Evolutionary conservation across 371 early-diverging fungal genomes (phyloP), one percentile per base, ranked within the genome.

Genomic region (Mortierella sp.): DNA sequence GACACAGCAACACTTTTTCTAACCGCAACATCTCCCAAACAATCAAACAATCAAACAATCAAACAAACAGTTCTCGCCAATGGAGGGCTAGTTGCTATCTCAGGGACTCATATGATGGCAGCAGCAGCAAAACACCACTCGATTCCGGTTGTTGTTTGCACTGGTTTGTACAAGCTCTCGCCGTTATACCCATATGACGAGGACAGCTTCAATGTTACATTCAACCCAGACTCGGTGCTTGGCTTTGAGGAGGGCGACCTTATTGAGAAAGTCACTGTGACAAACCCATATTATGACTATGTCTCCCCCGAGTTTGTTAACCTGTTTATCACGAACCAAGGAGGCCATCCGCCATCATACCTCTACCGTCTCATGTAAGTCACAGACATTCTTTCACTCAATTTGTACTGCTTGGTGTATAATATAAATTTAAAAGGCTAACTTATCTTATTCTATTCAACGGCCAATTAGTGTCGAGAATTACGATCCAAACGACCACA

Each of bases 111-210:
- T 59, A 87, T 92, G 72, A 85, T 97, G 47, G 97, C 97, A 4
- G 91, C 94, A 22, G 96, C 97, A 12, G 99, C 99, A 2, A 95
- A 95, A 64, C 93, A 96, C 77, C 95, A 97, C 77, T 90, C 95
- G 5, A 94, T 93, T 93, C 96, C 71, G 0, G 80, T 75, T 8
- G 75, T 75, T n/a, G 75, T 79, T 12, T 74, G 75, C 72, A 75
- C 80, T 47, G 80, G 80, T 30, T 45, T 79, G 26, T 79, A 71
- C 63, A 79, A 71, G 39, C 66, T 75, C 43, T 70, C 71, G 28
- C 96, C 96, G n/a, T 71, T 90, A 26, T 96, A 95, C 83, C 96
- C 97, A 18, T 95, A 94, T 73, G 95, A 96, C 79, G 88, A 92
- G 66, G 97, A 96, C 68, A 86, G 88, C 12, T 94, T 95, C 73